phyloP scores from a whole-genome alignment of 768 basidiomycete species.

The Mycena epipterygia region DNA sequence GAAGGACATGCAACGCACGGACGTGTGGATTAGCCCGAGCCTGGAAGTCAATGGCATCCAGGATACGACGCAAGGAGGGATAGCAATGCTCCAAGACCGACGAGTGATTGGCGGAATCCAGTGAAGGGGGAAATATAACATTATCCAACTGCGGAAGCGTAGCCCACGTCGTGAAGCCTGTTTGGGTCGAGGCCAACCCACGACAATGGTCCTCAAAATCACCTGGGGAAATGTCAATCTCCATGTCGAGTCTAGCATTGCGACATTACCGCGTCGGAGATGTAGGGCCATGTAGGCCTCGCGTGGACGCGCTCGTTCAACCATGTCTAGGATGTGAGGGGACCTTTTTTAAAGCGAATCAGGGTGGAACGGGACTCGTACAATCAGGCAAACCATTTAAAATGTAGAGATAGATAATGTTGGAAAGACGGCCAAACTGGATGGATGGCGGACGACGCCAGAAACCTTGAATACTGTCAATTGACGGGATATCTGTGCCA shows the following conservation, averaged over 20 bases:
- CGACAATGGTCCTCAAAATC: constrained; percentile 61
- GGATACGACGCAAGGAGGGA: constrained; percentile 55
- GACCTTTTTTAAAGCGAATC: constrained; percentile 13
- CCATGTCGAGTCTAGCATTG: background rate
- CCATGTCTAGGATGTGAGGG: constrained; percentile 40
- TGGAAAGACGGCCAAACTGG: constrained; percentile 57
- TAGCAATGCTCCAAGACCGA: constrained; percentile 62
- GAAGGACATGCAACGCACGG: constrained; percentile 57
- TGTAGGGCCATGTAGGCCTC: constrained; percentile 62
- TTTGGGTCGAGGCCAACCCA: constrained; percentile 47
- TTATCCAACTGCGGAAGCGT: constrained; percentile 55
- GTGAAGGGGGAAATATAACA: constrained; percentile 50
- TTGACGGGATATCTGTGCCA: background rate
- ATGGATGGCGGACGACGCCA: constrained; percentile 55
- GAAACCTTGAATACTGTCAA: constrained; percentile 44
- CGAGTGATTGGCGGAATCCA: constrained; percentile 50
- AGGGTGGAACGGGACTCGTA: background rate
- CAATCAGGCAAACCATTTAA: constrained; percentile 57
- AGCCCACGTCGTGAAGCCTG: constrained; percentile 63
- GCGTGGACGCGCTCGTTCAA: constrained; percentile 48
- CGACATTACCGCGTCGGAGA: constrained; percentile 54
- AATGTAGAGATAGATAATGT: constrained; percentile 53
- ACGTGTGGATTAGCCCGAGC: constrained; percentile 52
- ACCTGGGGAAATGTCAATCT: constrained; percentile 38
- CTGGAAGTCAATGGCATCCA: constrained; percentile 53